These are phyloP conservation scores for Podospora comata DNA, from an alignment of 495 filamentous ascomycete species.

Conservation along the genomic window DNA sequence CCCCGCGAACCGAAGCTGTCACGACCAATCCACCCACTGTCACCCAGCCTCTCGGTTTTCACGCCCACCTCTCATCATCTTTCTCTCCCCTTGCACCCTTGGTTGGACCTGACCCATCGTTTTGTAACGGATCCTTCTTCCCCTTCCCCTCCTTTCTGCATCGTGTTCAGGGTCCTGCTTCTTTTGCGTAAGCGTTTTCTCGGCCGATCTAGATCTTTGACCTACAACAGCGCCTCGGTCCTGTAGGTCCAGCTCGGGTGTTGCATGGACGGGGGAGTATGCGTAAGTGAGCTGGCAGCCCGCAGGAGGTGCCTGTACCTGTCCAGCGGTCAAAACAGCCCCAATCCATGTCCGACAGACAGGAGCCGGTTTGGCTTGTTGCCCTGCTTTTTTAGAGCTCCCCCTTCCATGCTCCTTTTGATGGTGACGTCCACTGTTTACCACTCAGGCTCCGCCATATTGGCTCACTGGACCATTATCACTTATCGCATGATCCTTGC, in stretches of 20 bases:
- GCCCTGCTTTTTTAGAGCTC: background rate
- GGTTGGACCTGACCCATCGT: slow-evolving; percentile 14
- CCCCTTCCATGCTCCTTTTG: background rate
- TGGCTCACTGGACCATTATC: slow-evolving; percentile 31
- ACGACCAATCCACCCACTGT: slow-evolving; percentile 10
- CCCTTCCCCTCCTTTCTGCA: background rate
- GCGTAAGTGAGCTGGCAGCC: slow-evolving; percentile 21
- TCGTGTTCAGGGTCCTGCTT: background rate
- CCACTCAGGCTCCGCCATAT: slow-evolving; percentile 20
- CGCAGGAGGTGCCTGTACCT: slow-evolving; percentile 15
- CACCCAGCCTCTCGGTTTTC: slow-evolving; percentile 35
- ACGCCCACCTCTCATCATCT: slow-evolving; percentile 8
- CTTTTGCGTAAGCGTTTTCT: background rate
- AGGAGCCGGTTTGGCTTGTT: no score
- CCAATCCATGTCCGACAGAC: background rate
- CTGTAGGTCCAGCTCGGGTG: slow-evolving; percentile 4
- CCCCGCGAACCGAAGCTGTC: slow-evolving; percentile 24
- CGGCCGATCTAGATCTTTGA: slow-evolving; percentile 5
- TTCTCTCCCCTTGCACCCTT: slow-evolving; percentile 8
- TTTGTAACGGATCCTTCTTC: slow-evolving; percentile 16
- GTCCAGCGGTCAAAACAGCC: background rate
- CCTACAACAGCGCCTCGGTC: background rate
- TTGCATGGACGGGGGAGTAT: slow-evolving; percentile 10
- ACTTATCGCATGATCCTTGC: slow-evolving; percentile 20
- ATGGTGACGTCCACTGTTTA: slow-evolving; percentile 23